These are phyloP conservation scores for Aquilaria agallochum DNA, from an alignment of 441 rosid genomes.

Conservation along the genomic window DNA sequence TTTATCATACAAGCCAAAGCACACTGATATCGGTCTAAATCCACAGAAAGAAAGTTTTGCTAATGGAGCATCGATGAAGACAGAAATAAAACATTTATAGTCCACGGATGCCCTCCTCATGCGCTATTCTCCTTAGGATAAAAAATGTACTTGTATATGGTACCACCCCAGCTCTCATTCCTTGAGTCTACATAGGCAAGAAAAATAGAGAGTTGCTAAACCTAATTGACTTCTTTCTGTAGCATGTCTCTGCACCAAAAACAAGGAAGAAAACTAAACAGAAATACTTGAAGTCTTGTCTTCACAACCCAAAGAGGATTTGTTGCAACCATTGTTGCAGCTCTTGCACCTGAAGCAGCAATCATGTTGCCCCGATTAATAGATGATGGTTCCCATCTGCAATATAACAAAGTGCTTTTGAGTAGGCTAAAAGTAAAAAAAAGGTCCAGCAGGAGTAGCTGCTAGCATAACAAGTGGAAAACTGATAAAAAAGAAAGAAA, in stretches of 20 bases:
- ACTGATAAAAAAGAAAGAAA: not conserved
- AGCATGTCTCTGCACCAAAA: not conserved
- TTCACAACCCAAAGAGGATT: constrained; percentile 85
- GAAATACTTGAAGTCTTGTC: constrained; percentile 60
- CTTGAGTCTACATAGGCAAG: constrained; percentile 46
- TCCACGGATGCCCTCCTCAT: constrained; percentile 63
- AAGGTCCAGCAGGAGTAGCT: not conserved
- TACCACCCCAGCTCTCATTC: constrained; percentile 47
- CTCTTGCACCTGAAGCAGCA: constrained; percentile 74
- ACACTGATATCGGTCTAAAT: not conserved
- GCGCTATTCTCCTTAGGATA: constrained; percentile 54
- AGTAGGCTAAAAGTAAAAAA: not conserved
- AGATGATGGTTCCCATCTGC: constrained; percentile 46
- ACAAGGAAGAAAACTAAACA: not conserved
- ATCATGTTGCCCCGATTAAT: constrained; percentile 55
- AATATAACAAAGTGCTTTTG: constrained; percentile 1
- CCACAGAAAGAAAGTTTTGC: not conserved
- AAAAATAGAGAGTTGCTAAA: not conserved
- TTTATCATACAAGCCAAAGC: constrained; percentile 8
- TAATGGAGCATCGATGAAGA: not conserved
- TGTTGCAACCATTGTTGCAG: constrained; percentile 55
- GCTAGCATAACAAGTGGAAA: not conserved
- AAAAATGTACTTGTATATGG: constrained; percentile 56
- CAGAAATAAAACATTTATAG: constrained; percentile 46
- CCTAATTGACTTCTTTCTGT: constrained; percentile 2